phyloP scores from a whole-genome alignment of 768 basidiomycete genomes.

The Crepidotus variabilis region DNA sequence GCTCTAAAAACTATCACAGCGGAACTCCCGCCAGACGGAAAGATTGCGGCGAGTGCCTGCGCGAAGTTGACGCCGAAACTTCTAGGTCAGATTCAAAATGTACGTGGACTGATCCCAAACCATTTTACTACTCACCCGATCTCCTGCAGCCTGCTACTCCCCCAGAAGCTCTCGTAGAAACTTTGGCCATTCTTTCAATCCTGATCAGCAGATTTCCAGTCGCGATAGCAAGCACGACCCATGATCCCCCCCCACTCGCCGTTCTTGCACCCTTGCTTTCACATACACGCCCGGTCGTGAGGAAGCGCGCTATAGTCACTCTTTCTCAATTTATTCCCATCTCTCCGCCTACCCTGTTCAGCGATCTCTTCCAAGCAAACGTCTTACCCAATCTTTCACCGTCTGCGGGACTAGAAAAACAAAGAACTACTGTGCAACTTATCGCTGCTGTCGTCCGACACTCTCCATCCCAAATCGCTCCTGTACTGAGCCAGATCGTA shows the following conservation, averaged over 20 bases:
- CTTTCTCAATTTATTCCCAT: slow-evolving; percentile 81
- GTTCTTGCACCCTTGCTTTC: slow-evolving; percentile 69
- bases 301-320: slow-evolving; percentile 89
- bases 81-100: slow-evolving; percentile 74
- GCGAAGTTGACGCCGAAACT: slow-evolving; percentile 83
- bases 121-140: slow-evolving; percentile 10
- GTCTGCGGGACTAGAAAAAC: slow-evolving; percentile 56
- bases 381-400: slow-evolving; percentile 57
- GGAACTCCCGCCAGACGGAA: slow-evolving; percentile 81
- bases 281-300: slow-evolving; percentile 80
- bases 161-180: slow-evolving; percentile 80
- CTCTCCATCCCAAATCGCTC: slow-evolving; percentile 63
- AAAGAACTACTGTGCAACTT: slow-evolving; percentile 76
- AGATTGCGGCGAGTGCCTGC: slow-evolving; percentile 75
- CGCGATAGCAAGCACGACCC: slow-evolving; percentile 50
- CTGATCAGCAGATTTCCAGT: slow-evolving; percentile 82
- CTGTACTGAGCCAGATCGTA: slow-evolving; percentile 58
- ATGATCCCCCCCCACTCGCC: slow-evolving; percentile 56
- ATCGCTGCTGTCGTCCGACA: slow-evolving; percentile 77
- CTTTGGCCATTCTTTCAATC: slow-evolving; percentile 82
- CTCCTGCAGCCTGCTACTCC: slow-evolving; percentile 54
- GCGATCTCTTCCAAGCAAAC: slow-evolving; percentile 51
- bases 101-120: slow-evolving; percentile 27
- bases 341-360: slow-evolving; percentile 60
- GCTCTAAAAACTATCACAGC: slow-evolving; percentile 94